Percentiles rank a stretch among this genome's conserved stretches.
Conservation (phyloP, 306 rosid genomes). For the Sophora flavescens region DNA sequence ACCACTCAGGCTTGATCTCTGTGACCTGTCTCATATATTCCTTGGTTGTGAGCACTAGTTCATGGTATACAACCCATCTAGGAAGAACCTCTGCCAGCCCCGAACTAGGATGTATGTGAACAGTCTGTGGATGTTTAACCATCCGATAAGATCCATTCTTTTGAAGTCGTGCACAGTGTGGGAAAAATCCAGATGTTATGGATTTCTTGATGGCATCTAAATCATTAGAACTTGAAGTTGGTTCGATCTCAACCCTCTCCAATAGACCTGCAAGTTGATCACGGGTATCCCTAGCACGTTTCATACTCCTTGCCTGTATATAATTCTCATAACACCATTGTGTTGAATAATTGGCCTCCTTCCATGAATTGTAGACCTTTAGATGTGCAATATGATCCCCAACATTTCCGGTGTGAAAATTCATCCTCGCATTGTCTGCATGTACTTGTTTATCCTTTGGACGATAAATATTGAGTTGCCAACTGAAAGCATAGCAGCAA, state of each 20-base stretch:
- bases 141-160: conserved; percentile 90
- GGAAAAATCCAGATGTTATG: conserved; percentile 92
- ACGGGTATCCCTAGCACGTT: conserved; percentile 91
- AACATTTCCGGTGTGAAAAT: conserved; percentile 90
- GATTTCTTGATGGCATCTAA: conserved; percentile 82
- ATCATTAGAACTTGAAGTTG: conserved; percentile 65
- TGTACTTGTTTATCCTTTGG: conserved; percentile 99
- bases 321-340: conserved; percentile 97
- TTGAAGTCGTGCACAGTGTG: conserved; percentile 81
- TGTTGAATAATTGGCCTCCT: conserved; percentile 92
- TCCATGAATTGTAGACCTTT: conserved; percentile 94
- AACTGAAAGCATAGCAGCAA: conserved; percentile 92
- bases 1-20: conserved; percentile 90
- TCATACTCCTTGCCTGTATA: conserved; percentile 99
- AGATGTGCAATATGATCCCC: conserved; percentile 93
- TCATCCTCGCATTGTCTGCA: conserved; percentile 91
- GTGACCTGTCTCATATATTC: conserved; percentile 98
- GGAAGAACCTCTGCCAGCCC: conserved; percentile 94
- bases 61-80: conserved; percentile 91
- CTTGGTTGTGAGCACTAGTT: conserved; percentile 90
- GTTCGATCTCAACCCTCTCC: conserved; percentile 94
- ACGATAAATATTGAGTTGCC: conserved; percentile 95
- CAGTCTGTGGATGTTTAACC: conserved; percentile 81
- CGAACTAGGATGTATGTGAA: conserved; percentile 94
- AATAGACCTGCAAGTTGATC: conserved; percentile 95